Evolutionary conservation across 2,329 filamentous ascomycete genomes (phyloP), one percentile per base, ranked within the genome.

Genomic region (Reticulascus tulasneorum): DNA sequence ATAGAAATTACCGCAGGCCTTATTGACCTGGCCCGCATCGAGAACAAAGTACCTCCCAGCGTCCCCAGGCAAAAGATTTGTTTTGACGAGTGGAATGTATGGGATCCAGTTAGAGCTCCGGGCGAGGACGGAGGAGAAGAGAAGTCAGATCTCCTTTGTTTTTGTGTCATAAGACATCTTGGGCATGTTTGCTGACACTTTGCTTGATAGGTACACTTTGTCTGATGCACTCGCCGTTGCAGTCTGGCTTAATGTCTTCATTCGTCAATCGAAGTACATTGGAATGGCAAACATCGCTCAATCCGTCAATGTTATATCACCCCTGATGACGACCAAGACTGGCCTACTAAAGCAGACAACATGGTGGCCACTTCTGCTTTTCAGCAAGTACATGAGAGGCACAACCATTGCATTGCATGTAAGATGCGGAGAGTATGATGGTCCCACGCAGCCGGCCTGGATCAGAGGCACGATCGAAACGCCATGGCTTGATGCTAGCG

Each of bases 41-140:
- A 86, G 55, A 82, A 84, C 56, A 62, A 66, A 25, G 71, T 83
- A 0, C 72, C 81, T 0, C 62, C 71, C 0, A 64, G 67, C 0
- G 74, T 81, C n/a, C 73, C 75, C 5, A 66, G 73, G 4, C 82
- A 78, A 29, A 82, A 73, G 33, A 86, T 90, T 55, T 89, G 84
- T 67, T 89, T 89, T 54, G 85, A 90, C 54, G 84, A 89, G 59
- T 89, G 85, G 85, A 90, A 89, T 55, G 84, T 89, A 8, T 90
- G 84, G 84, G 83, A 87, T 49, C 82, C 83, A 1, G 67, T 71
- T 35, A 75, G 84, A 8, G 84, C 84, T 0, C 82, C 82, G 0
- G 85, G 85, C 12, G 78, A 84, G 49, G 58, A 74, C 42, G 85
- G 85, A 12, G 85, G 81, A 6, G 84, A 89, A 59, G 84, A 89